These are phyloP conservation scores for Pseudomassariella vexata DNA, from an alignment of 2,329 filamentous ascomycete species.

Conservation along the genomic window DNA sequence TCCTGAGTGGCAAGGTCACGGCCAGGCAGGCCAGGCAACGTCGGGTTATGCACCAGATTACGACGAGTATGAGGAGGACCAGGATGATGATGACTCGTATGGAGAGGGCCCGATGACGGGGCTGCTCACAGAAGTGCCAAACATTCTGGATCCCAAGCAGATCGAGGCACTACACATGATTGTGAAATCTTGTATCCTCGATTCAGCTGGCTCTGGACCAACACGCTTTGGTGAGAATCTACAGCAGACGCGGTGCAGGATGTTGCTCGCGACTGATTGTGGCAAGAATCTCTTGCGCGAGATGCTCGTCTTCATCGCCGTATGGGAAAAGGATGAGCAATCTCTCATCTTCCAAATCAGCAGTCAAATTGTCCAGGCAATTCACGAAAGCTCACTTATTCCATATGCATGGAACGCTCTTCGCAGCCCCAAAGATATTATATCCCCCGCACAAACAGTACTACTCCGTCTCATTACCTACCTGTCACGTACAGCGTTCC, in stretches of 20 bases:
- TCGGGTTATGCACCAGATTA: constrained; percentile 36
- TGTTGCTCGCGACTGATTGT: constrained; percentile 83
- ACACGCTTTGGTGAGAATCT: constrained; percentile 71
- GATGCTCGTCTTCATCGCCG: constrained; percentile 90
- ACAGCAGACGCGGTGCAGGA: constrained; percentile 83
- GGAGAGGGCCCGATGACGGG: constrained; percentile 75
- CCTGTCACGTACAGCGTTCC: constrained; percentile 65
- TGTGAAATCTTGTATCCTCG: constrained; percentile 88
- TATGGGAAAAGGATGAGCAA: constrained; percentile 92
- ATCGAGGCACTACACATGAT: constrained; percentile 97
- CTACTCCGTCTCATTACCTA: constrained; percentile 86
- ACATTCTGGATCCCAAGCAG: constrained; percentile 89
- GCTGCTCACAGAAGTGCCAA: constrained; percentile 84
- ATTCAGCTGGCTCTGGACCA: constrained; percentile 66
- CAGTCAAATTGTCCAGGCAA: constrained; percentile 89
- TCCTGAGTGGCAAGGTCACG: constrained; percentile 30
- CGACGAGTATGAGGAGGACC: constrained; percentile 45
- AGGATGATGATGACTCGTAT: constrained; percentile 68
- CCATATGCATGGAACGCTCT: constrained; percentile 91
- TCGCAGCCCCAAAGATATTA: constrained; percentile 89
- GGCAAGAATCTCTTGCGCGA: constrained; percentile 85
- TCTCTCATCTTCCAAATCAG: constrained; percentile 96
- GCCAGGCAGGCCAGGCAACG: constrained; percentile 36
- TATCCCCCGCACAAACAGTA: constrained; percentile 90
- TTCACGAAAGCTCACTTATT: constrained; percentile 82